Evolutionary conservation across 176 grass and related monocot species (phyloP).

Genomic region (Oryza nivara): DNA sequence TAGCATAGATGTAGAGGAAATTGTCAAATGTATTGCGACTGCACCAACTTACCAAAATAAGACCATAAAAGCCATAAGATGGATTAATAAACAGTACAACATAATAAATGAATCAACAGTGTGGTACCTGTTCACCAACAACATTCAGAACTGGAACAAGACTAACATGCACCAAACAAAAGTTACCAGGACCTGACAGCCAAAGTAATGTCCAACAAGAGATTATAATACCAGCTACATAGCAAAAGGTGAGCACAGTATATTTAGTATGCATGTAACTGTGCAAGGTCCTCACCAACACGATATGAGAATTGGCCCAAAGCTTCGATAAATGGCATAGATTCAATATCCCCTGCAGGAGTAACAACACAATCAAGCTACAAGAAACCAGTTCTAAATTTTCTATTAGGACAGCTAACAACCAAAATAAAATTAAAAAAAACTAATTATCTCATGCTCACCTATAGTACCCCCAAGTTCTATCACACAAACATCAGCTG

Average conservation of each 20-base stretch:
- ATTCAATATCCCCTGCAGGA: slow-evolving; percentile 78
- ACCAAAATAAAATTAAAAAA: slow-evolving; percentile 15
- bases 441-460: slow-evolving; percentile 32
- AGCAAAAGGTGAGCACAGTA: slow-evolving; percentile 13
- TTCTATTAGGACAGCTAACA: slow-evolving; percentile 23
- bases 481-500: slow-evolving; percentile 78
- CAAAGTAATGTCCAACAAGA: slow-evolving; percentile 34
- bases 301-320: slow-evolving; percentile 80
- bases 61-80: neutral
- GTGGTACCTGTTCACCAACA: slow-evolving; percentile 78
- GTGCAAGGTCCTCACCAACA: slow-evolving; percentile 57
- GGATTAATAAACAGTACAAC: neutral
- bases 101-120: slow-evolving; percentile 35
- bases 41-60: slow-evolving; percentile 15
- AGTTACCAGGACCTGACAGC: slow-evolving; percentile 71
- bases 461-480: slow-evolving; percentile 77
- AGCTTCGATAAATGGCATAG: slow-evolving; percentile 89
- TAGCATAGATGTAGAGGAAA: slow-evolving; percentile 2
- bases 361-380: slow-evolving; percentile 45
- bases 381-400: slow-evolving; percentile 40
- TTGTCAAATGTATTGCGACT: neutral
- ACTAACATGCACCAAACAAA: slow-evolving; percentile 85
- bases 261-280: slow-evolving; percentile 19
- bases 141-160: slow-evolving; percentile 87
- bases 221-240: neutral